Percentiles rank a stretch among this genome's conserved stretches.
phyloP scores from a whole-genome alignment of 2,329 filamentous ascomycete genomes.

The Chaetothyriales sp. region DNA sequence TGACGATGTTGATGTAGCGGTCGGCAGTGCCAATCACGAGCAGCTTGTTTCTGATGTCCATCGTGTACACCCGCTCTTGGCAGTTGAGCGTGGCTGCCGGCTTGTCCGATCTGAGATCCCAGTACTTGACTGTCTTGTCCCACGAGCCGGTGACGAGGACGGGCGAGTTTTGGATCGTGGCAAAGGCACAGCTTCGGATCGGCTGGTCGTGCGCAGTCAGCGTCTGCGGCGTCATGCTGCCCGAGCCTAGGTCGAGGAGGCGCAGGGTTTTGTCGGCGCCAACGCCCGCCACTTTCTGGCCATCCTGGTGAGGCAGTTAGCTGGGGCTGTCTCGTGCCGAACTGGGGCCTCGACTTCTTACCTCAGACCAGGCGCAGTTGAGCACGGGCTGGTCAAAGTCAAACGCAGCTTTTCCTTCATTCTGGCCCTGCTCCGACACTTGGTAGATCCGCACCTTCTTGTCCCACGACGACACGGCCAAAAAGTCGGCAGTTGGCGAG shows the following conservation, averaged over 20 bases:
- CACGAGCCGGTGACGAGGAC: constrained; percentile 76
- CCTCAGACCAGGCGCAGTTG: constrained; percentile 75
- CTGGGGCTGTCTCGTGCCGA: not conserved
- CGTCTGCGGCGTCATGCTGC: constrained; percentile 37
- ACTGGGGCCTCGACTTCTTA: constrained; percentile 37
- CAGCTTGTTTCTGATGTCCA: constrained; percentile 80
- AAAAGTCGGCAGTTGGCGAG: constrained; percentile 61
- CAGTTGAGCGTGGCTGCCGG: constrained; percentile 35
- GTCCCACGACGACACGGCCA: constrained; percentile 91
- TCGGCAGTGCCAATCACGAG: constrained; percentile 89
- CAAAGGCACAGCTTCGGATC: constrained; percentile 65
- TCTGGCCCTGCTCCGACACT: constrained; percentile 62
- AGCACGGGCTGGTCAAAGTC: constrained; percentile 78
- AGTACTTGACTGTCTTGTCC: constrained; percentile 46
- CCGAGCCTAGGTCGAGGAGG: constrained; percentile 64
- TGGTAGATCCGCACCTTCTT: constrained; percentile 97
- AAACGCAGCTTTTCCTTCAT: constrained; percentile 65
- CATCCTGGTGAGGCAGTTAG: constrained; percentile 48
- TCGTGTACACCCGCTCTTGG: constrained; percentile 55
- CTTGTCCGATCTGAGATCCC: constrained; percentile 39
- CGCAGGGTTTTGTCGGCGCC: constrained; percentile 86
- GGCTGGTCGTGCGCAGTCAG: constrained; percentile 64
- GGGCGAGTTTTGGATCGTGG: constrained; percentile 54
- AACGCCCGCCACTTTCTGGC: constrained; percentile 71
- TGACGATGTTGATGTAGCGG: constrained; percentile 89